Base-by-base conservation (phyloP, 805 yeast species). In the Debaryomyces prosopidis region DNA sequence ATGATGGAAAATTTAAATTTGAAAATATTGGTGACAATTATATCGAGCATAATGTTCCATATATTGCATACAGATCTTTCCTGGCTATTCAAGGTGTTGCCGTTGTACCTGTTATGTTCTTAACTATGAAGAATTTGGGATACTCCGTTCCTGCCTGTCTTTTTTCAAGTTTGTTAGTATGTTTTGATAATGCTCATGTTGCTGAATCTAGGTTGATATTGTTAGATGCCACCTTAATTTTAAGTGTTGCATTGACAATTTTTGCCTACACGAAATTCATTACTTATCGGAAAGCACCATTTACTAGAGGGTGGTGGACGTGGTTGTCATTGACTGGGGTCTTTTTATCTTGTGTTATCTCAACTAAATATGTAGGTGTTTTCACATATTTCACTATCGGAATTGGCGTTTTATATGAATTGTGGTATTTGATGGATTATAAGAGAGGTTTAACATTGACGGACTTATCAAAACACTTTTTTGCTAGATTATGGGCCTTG, bases 321-420 rank as follows among this genome's bases (percentile, higher is more conserved):
- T 94, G 99, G 99, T 76, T 94, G 39, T 61, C 76, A 20, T 66
- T 80, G 37, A 92, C 98, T 5, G 99, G 99, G 33, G 72, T 89
- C 7, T 76, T 92, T 1, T 77, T 94, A 47, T 89, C 97, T 0
- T 84, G 92, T 62, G 97, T 94, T 27, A 92, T 94, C 48, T 87
- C 96, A 37, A 94, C 97, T 46, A 94, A 94, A 63, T 91, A 94
- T 66, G 97, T 94, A 36, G 99, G 99, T 66, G 86, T 87, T 7
- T 86, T 94, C 74, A 90, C 98, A 0, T 94, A 85, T 65, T 76
- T 84, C 40, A 81, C 96, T 42, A 81, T 94, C 53, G 99, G 99
- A 27, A 66, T 81, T 46, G 96, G 96, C 36, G 97, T 94, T 6
- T 58, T 79, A 5, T 77, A 82, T 60, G 98, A 94, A 60, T 73